A percentile compares a stretch with the other conserved stretches of the same genome.
Evolutionary conservation across 768 basidiomycete species (phyloP).

Genomic region (Suillus cothurnatus): DNA sequence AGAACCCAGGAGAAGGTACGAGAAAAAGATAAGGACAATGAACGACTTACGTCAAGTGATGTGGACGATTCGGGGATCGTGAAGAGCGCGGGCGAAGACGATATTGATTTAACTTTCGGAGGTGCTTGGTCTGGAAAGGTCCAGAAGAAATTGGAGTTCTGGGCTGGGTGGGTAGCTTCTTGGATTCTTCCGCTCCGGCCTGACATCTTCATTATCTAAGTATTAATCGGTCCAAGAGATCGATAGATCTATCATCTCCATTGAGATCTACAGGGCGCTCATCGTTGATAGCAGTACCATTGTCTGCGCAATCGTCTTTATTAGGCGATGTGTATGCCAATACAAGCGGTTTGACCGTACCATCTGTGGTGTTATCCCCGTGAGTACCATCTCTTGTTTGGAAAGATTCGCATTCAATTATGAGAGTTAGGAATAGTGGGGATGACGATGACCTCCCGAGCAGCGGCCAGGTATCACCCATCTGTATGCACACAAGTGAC

Average conservation of each 20-base stretch:
- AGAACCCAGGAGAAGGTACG: conserved; percentile 28
- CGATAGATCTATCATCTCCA: conserved; percentile 29
- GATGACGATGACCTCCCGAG: conserved; percentile 74
- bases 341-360: conserved; percentile 33
- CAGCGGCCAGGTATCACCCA: conserved; percentile 76
- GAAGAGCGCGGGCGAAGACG: conserved; percentile 32
- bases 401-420: background rate
- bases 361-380: conserved; percentile 44
- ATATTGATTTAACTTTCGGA: conserved; percentile 28
- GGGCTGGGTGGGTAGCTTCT: conserved; percentile 44
- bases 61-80: conserved; percentile 25
- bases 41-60: conserved; percentile 32
- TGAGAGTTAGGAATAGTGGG: conserved; percentile 29
- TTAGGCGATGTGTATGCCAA: conserved; percentile 31
- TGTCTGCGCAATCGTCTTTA: conserved; percentile 38
- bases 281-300: conserved; percentile 31
- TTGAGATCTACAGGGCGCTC: conserved; percentile 23
- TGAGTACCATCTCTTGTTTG: conserved; percentile 21
- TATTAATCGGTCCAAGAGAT: conserved; percentile 37
- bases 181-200: background rate
- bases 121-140: conserved; percentile 45
- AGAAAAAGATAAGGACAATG: conserved; percentile 32
- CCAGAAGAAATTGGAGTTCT: conserved; percentile 50
- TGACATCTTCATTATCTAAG: conserved; percentile 23
- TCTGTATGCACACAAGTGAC: conserved; percentile 46